Evolutionary conservation across 2,329 filamentous ascomycete genomes (phyloP).

Genomic region (Colletotrichum gigasporum): DNA sequence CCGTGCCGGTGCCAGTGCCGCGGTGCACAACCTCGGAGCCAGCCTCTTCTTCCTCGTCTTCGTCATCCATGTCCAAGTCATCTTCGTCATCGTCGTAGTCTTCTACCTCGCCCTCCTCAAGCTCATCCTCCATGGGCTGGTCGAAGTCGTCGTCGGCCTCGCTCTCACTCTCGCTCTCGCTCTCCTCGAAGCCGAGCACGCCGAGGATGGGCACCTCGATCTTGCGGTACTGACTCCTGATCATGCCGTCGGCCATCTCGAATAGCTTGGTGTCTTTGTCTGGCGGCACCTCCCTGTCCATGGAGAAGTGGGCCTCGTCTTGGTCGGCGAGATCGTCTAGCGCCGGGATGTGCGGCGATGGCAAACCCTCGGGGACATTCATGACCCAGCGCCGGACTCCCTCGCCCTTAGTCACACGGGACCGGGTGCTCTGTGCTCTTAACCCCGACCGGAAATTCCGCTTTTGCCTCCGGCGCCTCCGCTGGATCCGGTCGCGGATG

Average conservation of each 20-base stretch:
- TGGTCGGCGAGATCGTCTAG: constrained; percentile 43
- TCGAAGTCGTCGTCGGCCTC: constrained; percentile 37
- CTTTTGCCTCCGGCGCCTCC: constrained; percentile 51
- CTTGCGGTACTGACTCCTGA: constrained; percentile 57
- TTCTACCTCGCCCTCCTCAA: constrained; percentile 39
- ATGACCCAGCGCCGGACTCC: constrained; percentile 54
- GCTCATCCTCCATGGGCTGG: constrained; percentile 38
- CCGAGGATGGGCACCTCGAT: constrained; percentile 57
- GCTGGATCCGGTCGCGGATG: constrained; percentile 56
- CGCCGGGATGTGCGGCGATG: constrained; percentile 41
- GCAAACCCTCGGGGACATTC: constrained; percentile 45
- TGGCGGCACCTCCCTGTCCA: constrained; percentile 47
- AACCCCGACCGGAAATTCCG: constrained; percentile 52
- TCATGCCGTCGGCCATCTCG: constrained; percentile 55
- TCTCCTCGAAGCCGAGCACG: constrained; percentile 54
- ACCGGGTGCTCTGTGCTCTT: constrained; percentile 41
- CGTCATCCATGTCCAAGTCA: constrained; percentile 32
- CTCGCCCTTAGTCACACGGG: constrained; percentile 50
- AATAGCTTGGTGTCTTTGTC: constrained; percentile 56
- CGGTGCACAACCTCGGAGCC: constrained; percentile 27
- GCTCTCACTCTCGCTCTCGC: constrained; percentile 48
- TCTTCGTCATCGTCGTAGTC: constrained; percentile 37
- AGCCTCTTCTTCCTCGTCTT: constrained; percentile 30
- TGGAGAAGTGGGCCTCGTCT: constrained; percentile 51
- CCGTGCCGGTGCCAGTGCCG: constrained; percentile 30